Evolutionary conservation across 495 filamentous ascomycete genomes (phyloP).

Genomic region (Penicillium malachiteum): DNA sequence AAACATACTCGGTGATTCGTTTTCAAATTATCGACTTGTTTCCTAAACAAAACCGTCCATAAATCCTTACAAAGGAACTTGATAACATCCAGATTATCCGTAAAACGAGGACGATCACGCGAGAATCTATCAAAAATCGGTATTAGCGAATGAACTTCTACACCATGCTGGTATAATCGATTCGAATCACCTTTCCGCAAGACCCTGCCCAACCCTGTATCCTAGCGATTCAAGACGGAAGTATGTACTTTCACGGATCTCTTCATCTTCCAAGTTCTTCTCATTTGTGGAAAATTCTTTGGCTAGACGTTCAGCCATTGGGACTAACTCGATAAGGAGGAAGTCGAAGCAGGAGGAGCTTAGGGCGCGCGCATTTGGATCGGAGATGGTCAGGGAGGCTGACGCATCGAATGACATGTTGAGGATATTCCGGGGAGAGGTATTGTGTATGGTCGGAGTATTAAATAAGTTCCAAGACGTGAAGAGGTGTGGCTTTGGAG

Average conservation of each 20-base stretch:
- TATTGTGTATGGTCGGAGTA: no score
- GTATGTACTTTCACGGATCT: conserved; percentile 77
- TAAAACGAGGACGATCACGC: conserved; percentile 80
- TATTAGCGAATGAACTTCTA: not conserved
- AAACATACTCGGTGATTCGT: conserved; percentile 83
- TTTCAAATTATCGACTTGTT: conserved; percentile 97
- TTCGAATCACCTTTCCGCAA: conserved; percentile 73
- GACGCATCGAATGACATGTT: conserved; percentile 75
- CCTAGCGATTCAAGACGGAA: conserved; percentile 81
- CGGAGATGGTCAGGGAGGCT: conserved; percentile 69
- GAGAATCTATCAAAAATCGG: conserved; percentile 63
- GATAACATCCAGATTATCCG: conserved; percentile 84
- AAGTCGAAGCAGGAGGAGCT: conserved; percentile 84
- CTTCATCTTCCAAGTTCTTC: conserved; percentile 64
- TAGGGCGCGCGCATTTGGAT: conserved; percentile 75
- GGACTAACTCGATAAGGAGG: conserved; percentile 93
- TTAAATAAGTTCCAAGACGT: no score
- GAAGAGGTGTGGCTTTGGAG: no score
- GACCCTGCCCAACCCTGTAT: conserved; percentile 88
- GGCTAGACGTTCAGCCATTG: conserved; percentile 80
- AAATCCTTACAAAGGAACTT: conserved; percentile 99
- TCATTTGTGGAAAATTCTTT: conserved; percentile 37
- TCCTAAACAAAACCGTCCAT: conserved; percentile 90
- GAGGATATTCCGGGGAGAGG: not conserved
- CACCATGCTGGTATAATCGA: not conserved